Evolutionary conservation across 164 flowering plant genomes (phyloP).

Genomic region (Dillenia suffruticosa): DNA sequence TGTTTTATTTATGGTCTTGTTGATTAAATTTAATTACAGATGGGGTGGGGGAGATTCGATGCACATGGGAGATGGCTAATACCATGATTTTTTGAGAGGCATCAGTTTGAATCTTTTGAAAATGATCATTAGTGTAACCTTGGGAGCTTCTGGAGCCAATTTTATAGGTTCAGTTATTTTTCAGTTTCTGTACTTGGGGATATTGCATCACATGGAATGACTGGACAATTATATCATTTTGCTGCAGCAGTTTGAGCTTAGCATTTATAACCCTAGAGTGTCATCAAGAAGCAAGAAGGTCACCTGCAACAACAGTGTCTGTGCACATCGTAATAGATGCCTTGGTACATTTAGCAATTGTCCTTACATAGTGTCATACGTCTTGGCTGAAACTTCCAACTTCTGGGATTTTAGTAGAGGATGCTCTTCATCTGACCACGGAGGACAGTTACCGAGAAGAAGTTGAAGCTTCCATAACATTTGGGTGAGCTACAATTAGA

Average conservation of each 20-base stretch:
- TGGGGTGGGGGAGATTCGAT: no score
- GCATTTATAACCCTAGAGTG: constrained; percentile 35
- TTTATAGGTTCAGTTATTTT: no score
- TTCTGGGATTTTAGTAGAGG: constrained; percentile 55
- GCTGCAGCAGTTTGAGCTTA: constrained; percentile 47
- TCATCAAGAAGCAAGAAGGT: constrained; percentile 52
- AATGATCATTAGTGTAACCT: no score
- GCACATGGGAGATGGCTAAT: no score
- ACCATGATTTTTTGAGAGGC: no score
- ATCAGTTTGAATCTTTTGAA: no score
- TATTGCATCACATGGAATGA: no score
- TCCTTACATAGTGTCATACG: constrained; percentile 49
- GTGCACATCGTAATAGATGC: constrained; percentile 33
- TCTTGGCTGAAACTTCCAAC: constrained; percentile 68
- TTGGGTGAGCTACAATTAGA: constrained; percentile 39
- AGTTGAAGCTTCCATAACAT: constrained; percentile 39
- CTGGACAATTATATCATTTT: background rate
- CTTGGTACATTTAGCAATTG: constrained; percentile 32
- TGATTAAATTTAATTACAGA: no score
- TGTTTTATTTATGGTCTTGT: no score
- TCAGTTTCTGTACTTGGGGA: no score
- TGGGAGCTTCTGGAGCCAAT: no score
- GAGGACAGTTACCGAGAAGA: constrained; percentile 24
- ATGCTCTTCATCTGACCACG: constrained; percentile 47
- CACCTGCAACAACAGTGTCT: constrained; percentile 41